Evolutionary conservation across 371 early-diverging fungal genomes (phyloP).

Genomic region (Umbelopsis sp.): DNA sequence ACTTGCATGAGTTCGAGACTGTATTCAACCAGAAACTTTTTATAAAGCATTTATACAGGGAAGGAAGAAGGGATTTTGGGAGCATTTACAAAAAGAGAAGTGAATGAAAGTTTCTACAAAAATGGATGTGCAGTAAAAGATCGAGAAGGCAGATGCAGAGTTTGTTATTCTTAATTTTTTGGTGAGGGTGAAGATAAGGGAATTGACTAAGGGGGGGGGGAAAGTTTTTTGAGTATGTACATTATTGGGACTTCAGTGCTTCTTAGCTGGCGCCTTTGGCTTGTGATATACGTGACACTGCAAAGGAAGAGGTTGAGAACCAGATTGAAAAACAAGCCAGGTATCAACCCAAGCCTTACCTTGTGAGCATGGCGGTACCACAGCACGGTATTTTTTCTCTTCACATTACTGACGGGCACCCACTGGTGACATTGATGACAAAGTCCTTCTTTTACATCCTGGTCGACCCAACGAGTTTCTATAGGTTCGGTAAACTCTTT

Average conservation of each 20-base stretch:
- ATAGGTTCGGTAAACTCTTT: slow-evolving; percentile 77
- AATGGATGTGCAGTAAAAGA: not conserved
- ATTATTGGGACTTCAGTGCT: not conserved
- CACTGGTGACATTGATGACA: slow-evolving; percentile 89
- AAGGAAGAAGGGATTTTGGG: not conserved
- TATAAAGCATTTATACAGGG: slow-evolving; percentile 1
- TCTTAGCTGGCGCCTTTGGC: slow-evolving; percentile 58
- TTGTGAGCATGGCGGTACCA: slow-evolving; percentile 95
- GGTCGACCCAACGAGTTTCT: slow-evolving; percentile 70
- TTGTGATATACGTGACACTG: slow-evolving; percentile 87
- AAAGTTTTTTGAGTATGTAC: slow-evolving; percentile 3
- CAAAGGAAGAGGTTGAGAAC: not conserved
- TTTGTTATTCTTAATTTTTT: not conserved
- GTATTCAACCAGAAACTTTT: not conserved
- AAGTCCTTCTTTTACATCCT: slow-evolving; percentile 78
- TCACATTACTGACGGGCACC: slow-evolving; percentile 80
- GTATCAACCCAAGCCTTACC: slow-evolving; percentile 30
- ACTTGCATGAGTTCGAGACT: not conserved
- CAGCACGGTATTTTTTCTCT: slow-evolving; percentile 77
- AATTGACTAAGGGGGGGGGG: no score
- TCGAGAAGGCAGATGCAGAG: not conserved
- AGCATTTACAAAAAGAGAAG: not conserved
- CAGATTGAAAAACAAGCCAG: not conserved
- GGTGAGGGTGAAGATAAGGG: not conserved
- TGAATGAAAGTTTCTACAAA: no score